These are phyloP conservation scores for Bullera alba DNA, from an alignment of 768 basidiomycete genomes.

Conservation along the genomic window DNA sequence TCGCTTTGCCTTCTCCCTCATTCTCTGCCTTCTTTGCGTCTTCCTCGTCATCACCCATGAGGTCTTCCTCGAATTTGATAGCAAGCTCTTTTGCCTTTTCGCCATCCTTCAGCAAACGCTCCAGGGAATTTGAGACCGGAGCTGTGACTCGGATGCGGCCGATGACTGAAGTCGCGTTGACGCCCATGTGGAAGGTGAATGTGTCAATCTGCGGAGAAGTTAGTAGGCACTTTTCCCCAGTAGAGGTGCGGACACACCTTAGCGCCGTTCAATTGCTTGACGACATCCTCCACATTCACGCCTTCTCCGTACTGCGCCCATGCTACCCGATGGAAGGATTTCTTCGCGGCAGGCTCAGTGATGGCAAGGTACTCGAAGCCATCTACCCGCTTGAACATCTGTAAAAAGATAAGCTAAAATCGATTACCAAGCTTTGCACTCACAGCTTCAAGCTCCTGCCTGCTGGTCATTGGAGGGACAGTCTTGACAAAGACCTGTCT, in stretches of 20 bases:
- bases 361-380: conserved; percentile 85
- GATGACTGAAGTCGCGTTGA: conserved; percentile 59
- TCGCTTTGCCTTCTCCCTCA: conserved; percentile 17
- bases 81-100: conserved; percentile 67
- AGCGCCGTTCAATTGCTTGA: conserved; percentile 69
- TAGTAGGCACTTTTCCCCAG: neutral
- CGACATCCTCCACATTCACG: conserved; percentile 67
- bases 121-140: conserved; percentile 69
- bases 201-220: conserved; percentile 70
- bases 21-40: conserved; percentile 49
- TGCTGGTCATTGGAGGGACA: conserved; percentile 85
- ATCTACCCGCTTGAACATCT: conserved; percentile 70
- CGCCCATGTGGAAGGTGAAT: conserved; percentile 79
- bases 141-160: conserved; percentile 74
- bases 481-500: conserved; percentile 82
- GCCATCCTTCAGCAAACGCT: conserved; percentile 73
- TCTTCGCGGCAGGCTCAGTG: conserved; percentile 85
- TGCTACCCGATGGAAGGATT: conserved; percentile 87
- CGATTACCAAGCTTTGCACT: conserved; percentile 20
- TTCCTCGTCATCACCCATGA: conserved; percentile 15
- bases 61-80: conserved; percentile 65
- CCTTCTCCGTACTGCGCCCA: conserved; percentile 85
- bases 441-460: conserved; percentile 83
- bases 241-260: conserved; percentile 55
- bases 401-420: conserved; percentile 7